phyloP scores from a whole-genome alignment of 2,329 filamentous ascomycete species.

The Exophiala sideris region DNA sequence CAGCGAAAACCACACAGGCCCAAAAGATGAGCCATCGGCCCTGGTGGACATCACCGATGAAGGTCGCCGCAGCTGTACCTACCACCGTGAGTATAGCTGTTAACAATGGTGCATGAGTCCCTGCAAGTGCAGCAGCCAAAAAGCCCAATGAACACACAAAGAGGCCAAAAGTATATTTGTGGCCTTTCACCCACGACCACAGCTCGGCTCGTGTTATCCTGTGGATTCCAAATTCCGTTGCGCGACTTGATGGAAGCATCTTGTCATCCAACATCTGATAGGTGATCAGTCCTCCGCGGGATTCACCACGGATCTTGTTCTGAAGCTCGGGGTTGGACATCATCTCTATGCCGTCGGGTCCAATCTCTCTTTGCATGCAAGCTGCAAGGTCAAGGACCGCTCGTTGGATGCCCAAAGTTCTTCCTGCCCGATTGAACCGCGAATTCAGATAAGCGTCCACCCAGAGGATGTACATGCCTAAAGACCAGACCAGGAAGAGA shows the following conservation, averaged over 20 bases:
- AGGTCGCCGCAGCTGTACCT: neutral
- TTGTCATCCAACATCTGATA: constrained; percentile 9
- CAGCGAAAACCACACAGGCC: neutral
- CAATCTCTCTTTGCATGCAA: constrained; percentile 16
- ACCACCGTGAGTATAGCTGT: neutral
- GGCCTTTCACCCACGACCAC: neutral
- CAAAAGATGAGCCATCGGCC: constrained; percentile 11
- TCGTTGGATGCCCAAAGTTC: constrained; percentile 33
- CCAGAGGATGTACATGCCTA: constrained; percentile 37
- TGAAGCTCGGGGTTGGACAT: constrained; percentile 10
- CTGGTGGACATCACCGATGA: neutral
- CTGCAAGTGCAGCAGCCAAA: constrained; percentile 2
- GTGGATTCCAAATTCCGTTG: neutral
- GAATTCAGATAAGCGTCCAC: constrained; percentile 33
- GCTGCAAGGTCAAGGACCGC: constrained; percentile 21
- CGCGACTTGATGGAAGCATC: constrained; percentile 3
- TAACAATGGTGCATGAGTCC: constrained; percentile 3
- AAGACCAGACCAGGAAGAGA: constrained; percentile 32
- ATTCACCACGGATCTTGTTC: constrained; percentile 2
- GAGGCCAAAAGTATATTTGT: neutral
- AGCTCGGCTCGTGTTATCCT: neutral
- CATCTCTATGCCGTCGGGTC: constrained; percentile 8
- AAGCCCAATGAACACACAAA: constrained; percentile 8
- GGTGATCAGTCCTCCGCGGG: constrained; percentile 9
- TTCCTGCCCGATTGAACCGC: constrained; percentile 30